Percentiles rank a stretch among this genome's conserved stretches.
Evolutionary conservation across 140 eudicot species (phyloP).

Genomic region (Cichorium intybus): DNA sequence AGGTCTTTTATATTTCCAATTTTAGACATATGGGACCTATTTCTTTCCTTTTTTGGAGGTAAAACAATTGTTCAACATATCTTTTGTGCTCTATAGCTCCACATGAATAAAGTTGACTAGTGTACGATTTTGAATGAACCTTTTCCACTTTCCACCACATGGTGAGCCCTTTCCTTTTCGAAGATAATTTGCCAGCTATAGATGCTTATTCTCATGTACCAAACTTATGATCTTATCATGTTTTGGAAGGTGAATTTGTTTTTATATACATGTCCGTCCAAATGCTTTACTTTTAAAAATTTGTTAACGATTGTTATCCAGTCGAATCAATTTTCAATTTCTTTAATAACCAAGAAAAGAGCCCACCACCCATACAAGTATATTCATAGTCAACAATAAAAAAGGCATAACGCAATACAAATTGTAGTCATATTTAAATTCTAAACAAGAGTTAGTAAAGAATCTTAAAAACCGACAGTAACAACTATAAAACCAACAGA

Average conservation of each 20-base stretch:
- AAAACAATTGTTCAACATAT: too few relatives aligned
- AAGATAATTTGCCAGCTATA: too few relatives aligned
- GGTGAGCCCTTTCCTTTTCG: too few relatives aligned
- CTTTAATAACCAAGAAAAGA: background rate
- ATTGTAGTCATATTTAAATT: slow-evolving; percentile 11
- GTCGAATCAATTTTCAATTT: too few relatives aligned
- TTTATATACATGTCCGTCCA: too few relatives aligned
- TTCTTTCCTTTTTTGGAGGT: background rate
- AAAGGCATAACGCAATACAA: slow-evolving; percentile 12
- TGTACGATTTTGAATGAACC: background rate
- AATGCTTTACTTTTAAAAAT: too few relatives aligned
- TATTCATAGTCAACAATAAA: background rate
- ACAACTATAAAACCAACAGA: slow-evolving; percentile 22
- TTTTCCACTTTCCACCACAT: background rate
- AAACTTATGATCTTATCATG: background rate
- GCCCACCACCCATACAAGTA: background rate
- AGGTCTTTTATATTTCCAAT: too few relatives aligned
- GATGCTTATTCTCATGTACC: background rate
- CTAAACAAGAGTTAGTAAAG: slow-evolving; percentile 27
- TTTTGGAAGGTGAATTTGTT: background rate
- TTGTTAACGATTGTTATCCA: too few relatives aligned
- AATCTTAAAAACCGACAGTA: slow-evolving; percentile 8
- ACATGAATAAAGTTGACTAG: background rate
- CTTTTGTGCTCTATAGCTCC: background rate
- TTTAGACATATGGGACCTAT: background rate